Percentiles rank a stretch among this genome's conserved stretches.
These are phyloP conservation scores for Xylaria sp. DNA, from an alignment of 2,329 filamentous ascomycete species.

Conservation along the genomic window DNA sequence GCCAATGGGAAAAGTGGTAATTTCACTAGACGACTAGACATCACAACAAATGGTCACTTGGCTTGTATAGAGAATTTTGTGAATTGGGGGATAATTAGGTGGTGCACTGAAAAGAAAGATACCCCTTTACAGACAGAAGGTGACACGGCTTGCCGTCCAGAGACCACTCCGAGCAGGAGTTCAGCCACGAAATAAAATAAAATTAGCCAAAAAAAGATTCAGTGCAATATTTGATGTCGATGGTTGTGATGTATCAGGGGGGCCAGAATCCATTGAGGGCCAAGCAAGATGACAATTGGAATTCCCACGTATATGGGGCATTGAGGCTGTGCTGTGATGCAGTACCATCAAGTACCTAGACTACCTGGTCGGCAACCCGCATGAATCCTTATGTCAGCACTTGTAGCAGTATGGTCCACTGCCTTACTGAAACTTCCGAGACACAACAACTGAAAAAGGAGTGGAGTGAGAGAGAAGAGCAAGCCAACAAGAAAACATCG, in stretches of 20 bases:
- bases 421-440: not conserved
- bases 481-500: not conserved
- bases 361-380: not conserved
- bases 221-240: not conserved
- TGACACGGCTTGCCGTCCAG: not conserved
- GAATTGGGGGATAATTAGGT: constrained; percentile 10
- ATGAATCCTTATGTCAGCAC: constrained; percentile 26
- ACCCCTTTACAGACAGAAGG: constrained; percentile 18
- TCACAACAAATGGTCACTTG: not conserved
- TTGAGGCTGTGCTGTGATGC: constrained; percentile 14
- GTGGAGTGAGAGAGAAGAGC: not conserved
- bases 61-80: constrained; percentile 11
- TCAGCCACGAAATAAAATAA: not conserved
- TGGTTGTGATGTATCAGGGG: not conserved
- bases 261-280: not conserved
- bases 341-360: not conserved
- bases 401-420: constrained; percentile 4
- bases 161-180: not conserved
- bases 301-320: not conserved
- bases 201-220: not conserved
- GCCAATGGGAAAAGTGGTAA: constrained; percentile 19
- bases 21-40: constrained; percentile 30
- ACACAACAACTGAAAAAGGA: not conserved
- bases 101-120: constrained; percentile 18
- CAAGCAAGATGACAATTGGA: not conserved